Base-by-base conservation (phyloP, 2,329 filamentous ascomycete genomes). In the Neofusicoccum umdonicola region DNA sequence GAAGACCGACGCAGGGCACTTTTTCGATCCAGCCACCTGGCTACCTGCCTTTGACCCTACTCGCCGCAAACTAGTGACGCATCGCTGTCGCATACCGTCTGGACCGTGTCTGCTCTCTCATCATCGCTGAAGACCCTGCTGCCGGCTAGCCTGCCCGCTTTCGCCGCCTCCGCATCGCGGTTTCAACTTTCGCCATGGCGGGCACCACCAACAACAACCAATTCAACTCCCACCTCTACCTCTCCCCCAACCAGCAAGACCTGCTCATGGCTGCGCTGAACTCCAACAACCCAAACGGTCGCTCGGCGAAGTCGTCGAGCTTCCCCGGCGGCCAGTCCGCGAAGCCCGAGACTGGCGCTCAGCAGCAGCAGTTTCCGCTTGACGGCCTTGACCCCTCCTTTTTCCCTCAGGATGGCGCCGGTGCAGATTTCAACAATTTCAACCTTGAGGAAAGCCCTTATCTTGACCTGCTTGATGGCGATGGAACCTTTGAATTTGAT, bases 401-500 rank as follows among this genome's bases (percentile, higher is more conserved):
- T 71, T 78, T 78, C 64, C 76, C 77, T 1, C 75, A 77, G 56
- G 76, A 79, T 63, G 70, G 67, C 51, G 73, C 72, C 1, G 68
- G 80, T 2, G 80, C 82, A 39, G 77, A 78, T 31, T 75, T 86
- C 63, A 84, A 81, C 68, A 85, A 87, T 64, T 74, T 75, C 42
- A 69, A 69, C 50, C 68, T 81, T 11, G 87, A 92, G 37, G 90
- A 93, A 56, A 95, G 90, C 68, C 92, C 93, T 0, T 93, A 89
- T 72, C 83, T 96, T 65, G 92, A 97, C 73, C 95, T 93, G 52
- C 88, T 92, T 65, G 91, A 93, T 66, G 83, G 82, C 66, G 90
- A 93, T 72, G 85, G 85, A 41, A 88, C 83, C 73, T 93, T 92
- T 74, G 90, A 93, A 70, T 93, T 93, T 68, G 88, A 92, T 65